These are phyloP conservation scores for Seiridium unicorne DNA, from an alignment of 2,329 filamentous ascomycete genomes.

Conservation along the genomic window DNA sequence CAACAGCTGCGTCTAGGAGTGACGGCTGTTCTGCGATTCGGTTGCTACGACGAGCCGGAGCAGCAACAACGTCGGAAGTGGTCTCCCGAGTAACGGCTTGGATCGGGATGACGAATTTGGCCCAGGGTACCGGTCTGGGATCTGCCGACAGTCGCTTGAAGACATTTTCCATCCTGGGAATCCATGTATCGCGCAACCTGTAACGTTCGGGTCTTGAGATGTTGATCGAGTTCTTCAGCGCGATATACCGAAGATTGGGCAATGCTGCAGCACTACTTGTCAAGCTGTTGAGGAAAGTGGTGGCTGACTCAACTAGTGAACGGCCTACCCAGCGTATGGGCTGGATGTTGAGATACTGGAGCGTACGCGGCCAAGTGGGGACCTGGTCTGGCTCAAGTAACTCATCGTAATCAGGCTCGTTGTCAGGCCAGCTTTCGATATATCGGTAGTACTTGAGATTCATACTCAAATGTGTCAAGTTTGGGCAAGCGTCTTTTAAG, in stretches of 20 bases:
- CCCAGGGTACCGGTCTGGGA: conserved; percentile 11
- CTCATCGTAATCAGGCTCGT: conserved; percentile 71
- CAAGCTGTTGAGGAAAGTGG: conserved; percentile 77
- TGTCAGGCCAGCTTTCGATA: conserved; percentile 65
- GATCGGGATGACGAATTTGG: neutral
- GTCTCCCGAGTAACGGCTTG: neutral
- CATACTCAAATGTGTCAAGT: conserved; percentile 69
- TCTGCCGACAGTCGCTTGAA: conserved; percentile 41
- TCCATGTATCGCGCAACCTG: conserved; percentile 77
- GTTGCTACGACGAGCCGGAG: conserved; percentile 24
- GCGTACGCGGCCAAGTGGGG: conserved; percentile 74
- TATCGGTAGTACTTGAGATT: conserved; percentile 77
- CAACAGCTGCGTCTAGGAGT: conserved; percentile 10
- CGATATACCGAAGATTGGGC: conserved; percentile 65
- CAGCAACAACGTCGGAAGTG: conserved; percentile 1
- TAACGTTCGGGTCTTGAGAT: conserved; percentile 80
- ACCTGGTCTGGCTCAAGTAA: conserved; percentile 63
- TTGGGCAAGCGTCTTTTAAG: conserved; percentile 67
- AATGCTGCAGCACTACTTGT: conserved; percentile 68
- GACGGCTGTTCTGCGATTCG: conserved; percentile 20
- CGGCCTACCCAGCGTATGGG: conserved; percentile 64
- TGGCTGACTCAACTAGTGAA: conserved; percentile 58
- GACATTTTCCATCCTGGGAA: conserved; percentile 63
- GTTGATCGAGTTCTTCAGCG: conserved; percentile 76
- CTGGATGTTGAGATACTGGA: conserved; percentile 71